Conservation (phyloP, 495 filamentous ascomycete species). For the Xylaria flabelliformis region DNA sequence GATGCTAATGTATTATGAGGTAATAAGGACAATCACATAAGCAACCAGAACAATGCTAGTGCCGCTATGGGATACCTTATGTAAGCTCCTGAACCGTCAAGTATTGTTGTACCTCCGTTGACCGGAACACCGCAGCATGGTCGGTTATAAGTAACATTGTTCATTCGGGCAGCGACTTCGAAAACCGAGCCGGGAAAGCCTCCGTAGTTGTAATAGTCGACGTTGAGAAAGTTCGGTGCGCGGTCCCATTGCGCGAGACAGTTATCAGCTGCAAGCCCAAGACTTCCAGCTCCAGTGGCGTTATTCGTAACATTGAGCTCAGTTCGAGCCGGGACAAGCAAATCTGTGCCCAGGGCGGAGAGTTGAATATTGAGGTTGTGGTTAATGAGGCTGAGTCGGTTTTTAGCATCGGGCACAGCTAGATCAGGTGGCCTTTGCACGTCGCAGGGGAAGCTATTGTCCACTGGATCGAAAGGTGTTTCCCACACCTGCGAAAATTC, state of each 20-base stretch:
- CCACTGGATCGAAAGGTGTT: slow-evolving; percentile 72
- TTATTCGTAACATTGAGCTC: slow-evolving; percentile 73
- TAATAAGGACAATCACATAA: not conserved
- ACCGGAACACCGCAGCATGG: slow-evolving; percentile 69
- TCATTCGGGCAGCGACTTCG: slow-evolving; percentile 82
- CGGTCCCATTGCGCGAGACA: slow-evolving; percentile 74
- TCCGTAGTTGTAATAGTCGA: slow-evolving; percentile 86
- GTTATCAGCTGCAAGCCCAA: slow-evolving; percentile 70
- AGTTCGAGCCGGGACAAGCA: slow-evolving; percentile 79
- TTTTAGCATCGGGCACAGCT: slow-evolving; percentile 54
- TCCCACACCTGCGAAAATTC: slow-evolving; percentile 81
- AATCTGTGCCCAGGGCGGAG: slow-evolving; percentile 59
- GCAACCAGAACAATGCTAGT: slow-evolving; percentile 6
- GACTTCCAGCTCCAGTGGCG: slow-evolving; percentile 66
- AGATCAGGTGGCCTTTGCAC: slow-evolving; percentile 74
- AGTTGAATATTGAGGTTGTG: slow-evolving; percentile 87
- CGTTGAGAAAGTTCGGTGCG: slow-evolving; percentile 84
- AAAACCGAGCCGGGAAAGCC: slow-evolving; percentile 80
- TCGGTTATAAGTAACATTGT: slow-evolving; percentile 81
- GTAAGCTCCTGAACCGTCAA: not conserved
- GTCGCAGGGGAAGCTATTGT: slow-evolving; percentile 68
- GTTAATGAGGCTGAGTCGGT: slow-evolving; percentile 85
- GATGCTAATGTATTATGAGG: not conserved
- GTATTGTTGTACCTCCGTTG: not conserved
- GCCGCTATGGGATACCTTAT: slow-evolving; percentile 6